Conservation (phyloP, 2,329 filamentous ascomycete species). For the Berkeleyomyces rouxiae region DNA sequence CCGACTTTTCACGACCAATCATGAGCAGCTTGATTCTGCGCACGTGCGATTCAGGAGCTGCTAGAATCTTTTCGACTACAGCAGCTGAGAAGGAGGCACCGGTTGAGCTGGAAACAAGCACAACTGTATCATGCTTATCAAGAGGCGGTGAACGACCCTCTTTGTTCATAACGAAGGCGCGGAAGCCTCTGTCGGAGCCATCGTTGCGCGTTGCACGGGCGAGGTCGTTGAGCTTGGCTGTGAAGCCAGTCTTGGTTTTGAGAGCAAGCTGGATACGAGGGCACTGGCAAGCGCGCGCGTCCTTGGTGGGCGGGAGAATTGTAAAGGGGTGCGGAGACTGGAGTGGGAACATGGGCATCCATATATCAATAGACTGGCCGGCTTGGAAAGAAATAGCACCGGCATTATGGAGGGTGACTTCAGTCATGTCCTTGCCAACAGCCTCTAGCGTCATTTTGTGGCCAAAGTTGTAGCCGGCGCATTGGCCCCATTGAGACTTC, state of each 20-base stretch:
- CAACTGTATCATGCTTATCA: slow-evolving; percentile 41
- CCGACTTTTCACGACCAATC: slow-evolving; percentile 36
- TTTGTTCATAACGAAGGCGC: slow-evolving; percentile 37
- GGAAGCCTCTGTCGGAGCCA: slow-evolving; percentile 19
- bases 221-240: slow-evolving; percentile 32
- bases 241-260: slow-evolving; percentile 41
- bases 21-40: slow-evolving; percentile 28
- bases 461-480: slow-evolving; percentile 31
- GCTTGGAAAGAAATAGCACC: slow-evolving; percentile 38
- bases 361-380: slow-evolving; percentile 44
- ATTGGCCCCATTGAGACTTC: slow-evolving; percentile 19
- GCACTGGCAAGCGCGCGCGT: slow-evolving; percentile 35
- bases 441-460: slow-evolving; percentile 34
- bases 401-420: slow-evolving; percentile 42
- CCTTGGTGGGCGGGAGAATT: slow-evolving; percentile 36
- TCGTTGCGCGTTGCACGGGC: slow-evolving; percentile 25
- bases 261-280: slow-evolving; percentile 44
- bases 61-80: slow-evolving; percentile 30
- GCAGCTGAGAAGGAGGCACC: slow-evolving; percentile 44
- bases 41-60: slow-evolving; percentile 25
- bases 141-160: slow-evolving; percentile 38
- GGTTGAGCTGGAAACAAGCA: slow-evolving; percentile 45
- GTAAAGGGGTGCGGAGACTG: slow-evolving; percentile 45
- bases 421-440: slow-evolving; percentile 36
- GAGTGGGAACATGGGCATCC: slow-evolving; percentile 37